Evolutionary conservation across 768 basidiomycete species (phyloP), one percentile per base, ranked within the genome.

Genomic region (Mycena metata): DNA sequence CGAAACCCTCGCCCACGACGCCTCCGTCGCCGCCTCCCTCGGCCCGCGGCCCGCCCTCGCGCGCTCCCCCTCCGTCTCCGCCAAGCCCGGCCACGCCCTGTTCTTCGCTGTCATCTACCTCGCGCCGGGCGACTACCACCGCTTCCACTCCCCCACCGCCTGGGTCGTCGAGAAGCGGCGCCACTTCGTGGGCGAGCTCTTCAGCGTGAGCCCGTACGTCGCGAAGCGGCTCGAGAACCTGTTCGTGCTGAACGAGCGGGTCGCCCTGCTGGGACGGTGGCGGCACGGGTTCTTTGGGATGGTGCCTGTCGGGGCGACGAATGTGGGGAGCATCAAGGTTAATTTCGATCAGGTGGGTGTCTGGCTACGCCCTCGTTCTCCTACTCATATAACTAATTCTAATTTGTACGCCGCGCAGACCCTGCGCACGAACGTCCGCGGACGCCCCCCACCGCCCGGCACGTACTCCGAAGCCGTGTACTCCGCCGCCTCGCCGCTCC

Each of bases 171-270:
- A 99, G 83, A 93, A 93, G 76, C 83, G 98, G 68, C 81, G 98
- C 45, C 98, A 99, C 78, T 99, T 99, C 74, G 90, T 96, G 35
- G 97, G 94, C 59, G 97, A 99, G 76, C 83, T 99, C 7, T 99
- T 98, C 82, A 95, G 93, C 12, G 98, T 99, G 24, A 96, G 95
- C 5, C 98, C 98, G 0, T 99, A 91, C 81, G 94, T 99, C 85
- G 96, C 94, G 12, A 93, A 93, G 77, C 90, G 96, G 12, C 83
- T 98, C 11, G 89, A 93, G 76, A 95, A 98, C 76, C 81, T 99
- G 19, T 99, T 99, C 72, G 96, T 99, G 11, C 85, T 99, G n/a
- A 99, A 99, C 76, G 98, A 99, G 81, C 91, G 98, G 24, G 97
- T 99, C 11, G 96, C 96, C 2, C 85, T 99, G 23, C 89, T 99